These are phyloP conservation scores for Talaromyces sp. DNA, from an alignment of 2,329 filamentous ascomycete genomes.

Conservation along the genomic window DNA sequence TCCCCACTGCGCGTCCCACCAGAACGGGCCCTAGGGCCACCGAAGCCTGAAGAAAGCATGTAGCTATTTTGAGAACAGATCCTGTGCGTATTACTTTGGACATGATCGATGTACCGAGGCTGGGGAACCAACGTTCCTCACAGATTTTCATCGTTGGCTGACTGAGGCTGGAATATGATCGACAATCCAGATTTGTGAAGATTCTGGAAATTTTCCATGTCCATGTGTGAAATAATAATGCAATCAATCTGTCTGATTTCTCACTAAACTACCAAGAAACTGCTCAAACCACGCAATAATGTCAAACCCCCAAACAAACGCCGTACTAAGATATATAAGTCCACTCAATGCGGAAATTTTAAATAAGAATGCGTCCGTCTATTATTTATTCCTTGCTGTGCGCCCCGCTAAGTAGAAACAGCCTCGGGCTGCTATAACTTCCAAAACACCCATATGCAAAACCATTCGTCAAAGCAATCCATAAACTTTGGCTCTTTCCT, in stretches of 20 bases:
- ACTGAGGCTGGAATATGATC: neutral
- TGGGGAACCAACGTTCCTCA: no score
- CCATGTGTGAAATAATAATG: neutral
- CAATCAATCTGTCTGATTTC: neutral
- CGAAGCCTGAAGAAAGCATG: neutral
- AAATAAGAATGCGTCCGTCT: neutral
- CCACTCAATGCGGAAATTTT: neutral
- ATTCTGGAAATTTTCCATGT: neutral
- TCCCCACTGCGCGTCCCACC: neutral
- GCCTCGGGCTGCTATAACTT: neutral
- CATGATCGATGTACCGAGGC: neutral
- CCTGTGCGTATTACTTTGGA: neutral
- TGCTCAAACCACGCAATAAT: neutral
- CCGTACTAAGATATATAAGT: neutral
- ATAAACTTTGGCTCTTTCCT: neutral
- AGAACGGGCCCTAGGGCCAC: neutral
- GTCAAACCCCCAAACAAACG: neutral
- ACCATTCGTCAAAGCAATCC: neutral
- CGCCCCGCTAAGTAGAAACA: neutral
- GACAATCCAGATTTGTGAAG: neutral
- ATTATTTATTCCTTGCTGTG: neutral
- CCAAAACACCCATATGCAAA: neutral
- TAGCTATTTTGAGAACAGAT: neutral
- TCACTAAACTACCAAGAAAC: neutral
- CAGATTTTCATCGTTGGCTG: no score